Base-by-base conservation (phyloP, 768 basidiomycete genomes). In the Auricularia cornea region DNA sequence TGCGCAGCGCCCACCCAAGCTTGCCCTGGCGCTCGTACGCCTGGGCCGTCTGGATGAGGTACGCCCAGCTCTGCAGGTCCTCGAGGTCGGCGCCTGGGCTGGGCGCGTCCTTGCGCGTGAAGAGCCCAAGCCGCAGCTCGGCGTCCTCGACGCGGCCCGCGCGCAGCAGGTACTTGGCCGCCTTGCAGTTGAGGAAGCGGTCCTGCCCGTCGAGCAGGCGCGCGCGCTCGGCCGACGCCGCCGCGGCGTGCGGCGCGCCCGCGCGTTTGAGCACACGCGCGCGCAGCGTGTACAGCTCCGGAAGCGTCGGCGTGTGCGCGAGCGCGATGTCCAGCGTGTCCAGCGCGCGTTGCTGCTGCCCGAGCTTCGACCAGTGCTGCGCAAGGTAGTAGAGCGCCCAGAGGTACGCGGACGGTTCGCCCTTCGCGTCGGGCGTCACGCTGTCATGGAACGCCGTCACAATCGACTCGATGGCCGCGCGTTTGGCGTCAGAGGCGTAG, bases 381-480 rank as follows among this genome's bases (percentile, higher is more conserved):
- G 94, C 88, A 59, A 98, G 87, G 80, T 90, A 97, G 77, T 96
- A 98, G 41, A 98, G 83, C 11, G 90, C 87, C 97, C 97, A 99
- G 12, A 98, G 82, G 68, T 96, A 90, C 18, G 84, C 86, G 3
- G 92, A 86, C 1, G 96, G 94, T 29, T 44, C 31, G 63, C 54
- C 54, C 28, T 16, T 5, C 44, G 10, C 20, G 23, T 18, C 23
- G 23, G 44, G 30, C 40, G 59, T 70, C 51, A 78, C 73, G 26
- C 68, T 64, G 56, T 70, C 67, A n/a, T 78, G 76, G 32, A 81
- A 72, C 3, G 79, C 77, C 70, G 90, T 84, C 2, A 86, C 82
- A 38, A 89, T 79, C n/a, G 82, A 80, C 68, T 94, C 86, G 52
- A 98, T 84, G 6, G 78, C 74, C 35, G 78, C 73, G 59, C 84